Percentiles rank a stretch among this genome's conserved stretches.
Evolutionary conservation across 2,329 filamentous ascomycete species (phyloP).

Genomic region (Clonostachys chloroleuca): DNA sequence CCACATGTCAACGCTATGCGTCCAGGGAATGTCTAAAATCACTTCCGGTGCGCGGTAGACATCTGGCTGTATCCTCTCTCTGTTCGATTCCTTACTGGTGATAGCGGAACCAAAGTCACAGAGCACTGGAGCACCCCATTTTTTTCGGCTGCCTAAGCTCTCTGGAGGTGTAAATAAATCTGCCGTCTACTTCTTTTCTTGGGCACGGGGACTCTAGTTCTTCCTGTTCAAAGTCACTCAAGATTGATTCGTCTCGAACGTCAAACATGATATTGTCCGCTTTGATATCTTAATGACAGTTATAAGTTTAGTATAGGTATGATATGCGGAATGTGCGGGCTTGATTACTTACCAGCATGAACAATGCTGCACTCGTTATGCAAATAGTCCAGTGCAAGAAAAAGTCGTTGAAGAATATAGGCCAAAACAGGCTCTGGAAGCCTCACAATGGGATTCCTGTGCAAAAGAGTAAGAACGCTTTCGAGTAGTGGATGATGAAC

Average conservation of each 20-base stretch:
- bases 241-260: conserved; percentile 30
- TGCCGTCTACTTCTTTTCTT: conserved; percentile 31
- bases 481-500: conserved; percentile 36
- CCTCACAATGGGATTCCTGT: conserved; percentile 28
- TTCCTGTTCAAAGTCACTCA: conserved; percentile 26
- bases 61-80: conserved; percentile 29
- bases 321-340: not conserved
- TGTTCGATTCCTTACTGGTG: conserved; percentile 21
- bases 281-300: conserved; percentile 32
- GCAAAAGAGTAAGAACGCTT: conserved; percentile 29
- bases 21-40: conserved; percentile 38
- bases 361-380: conserved; percentile 38
- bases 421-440: conserved; percentile 26
- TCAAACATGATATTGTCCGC: conserved; percentile 41
- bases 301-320: conserved; percentile 17
- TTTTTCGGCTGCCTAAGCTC: conserved; percentile 24
- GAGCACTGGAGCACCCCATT: conserved; percentile 26
- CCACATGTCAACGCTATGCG: conserved; percentile 45
- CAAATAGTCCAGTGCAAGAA: conserved; percentile 37
- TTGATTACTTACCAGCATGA: conserved; percentile 31
- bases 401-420: conserved; percentile 27
- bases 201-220: conserved; percentile 32
- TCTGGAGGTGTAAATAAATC: conserved; percentile 35
- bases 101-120: conserved; percentile 46
- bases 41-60: conserved; percentile 39